Conservation (phyloP, 768 basidiomycete genomes). For the Porpolomopsis calyptriformis region DNA sequence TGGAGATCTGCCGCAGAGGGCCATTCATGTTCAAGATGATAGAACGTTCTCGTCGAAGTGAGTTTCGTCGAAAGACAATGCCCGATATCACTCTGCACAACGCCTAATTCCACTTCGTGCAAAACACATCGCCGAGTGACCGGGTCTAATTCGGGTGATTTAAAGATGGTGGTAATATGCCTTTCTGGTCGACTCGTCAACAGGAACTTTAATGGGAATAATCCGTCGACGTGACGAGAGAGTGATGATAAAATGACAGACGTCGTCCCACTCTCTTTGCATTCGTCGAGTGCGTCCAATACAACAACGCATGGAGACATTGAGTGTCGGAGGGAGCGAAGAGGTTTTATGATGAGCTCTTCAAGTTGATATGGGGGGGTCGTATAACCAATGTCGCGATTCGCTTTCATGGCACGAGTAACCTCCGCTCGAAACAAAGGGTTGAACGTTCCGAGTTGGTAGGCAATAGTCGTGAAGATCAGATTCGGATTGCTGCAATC, state of each 20-base stretch:
- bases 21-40: constrained; percentile 10
- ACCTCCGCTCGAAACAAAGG: neutral
- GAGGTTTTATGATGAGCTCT: neutral
- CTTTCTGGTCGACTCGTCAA: constrained; percentile 22
- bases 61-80: constrained; percentile 12
- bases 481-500: constrained; percentile 14
- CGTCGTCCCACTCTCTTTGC: constrained; percentile 9
- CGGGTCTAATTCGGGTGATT: neutral
- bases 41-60: constrained; percentile 4
- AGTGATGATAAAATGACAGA: neutral
- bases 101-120: constrained; percentile 2
- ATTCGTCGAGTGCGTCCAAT: constrained; percentile 23
- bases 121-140: neutral
- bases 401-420: constrained; percentile 2
- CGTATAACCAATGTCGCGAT: constrained; percentile 11
- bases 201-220: constrained; percentile 11
- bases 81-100: constrained; percentile 12
- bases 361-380: neutral
- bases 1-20: constrained; percentile 13
- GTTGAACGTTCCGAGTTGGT: constrained; percentile 16
- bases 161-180: constrained; percentile 11
- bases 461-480: constrained; percentile 22
- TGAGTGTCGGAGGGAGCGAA: neutral
- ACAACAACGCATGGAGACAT: neutral
- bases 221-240: constrained; percentile 1